phyloP scores from a whole-genome alignment of 768 basidiomycete species.

The Boletellus ananas region DNA sequence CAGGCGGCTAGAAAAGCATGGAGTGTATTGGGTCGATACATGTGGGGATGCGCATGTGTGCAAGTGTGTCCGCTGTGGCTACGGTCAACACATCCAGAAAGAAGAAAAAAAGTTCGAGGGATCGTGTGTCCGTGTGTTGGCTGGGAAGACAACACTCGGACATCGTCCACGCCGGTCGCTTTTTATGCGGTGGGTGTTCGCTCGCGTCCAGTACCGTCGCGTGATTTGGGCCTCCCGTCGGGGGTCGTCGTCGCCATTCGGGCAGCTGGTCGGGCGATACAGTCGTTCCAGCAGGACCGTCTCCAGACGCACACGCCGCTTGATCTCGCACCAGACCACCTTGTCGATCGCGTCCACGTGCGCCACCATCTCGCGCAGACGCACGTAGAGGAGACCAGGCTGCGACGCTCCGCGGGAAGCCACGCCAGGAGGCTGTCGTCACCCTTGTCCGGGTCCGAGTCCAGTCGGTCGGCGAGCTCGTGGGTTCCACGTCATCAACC shows the following conservation, averaged over 20 bases:
- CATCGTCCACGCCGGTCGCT: too few relatives aligned
- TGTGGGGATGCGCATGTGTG: too few relatives aligned
- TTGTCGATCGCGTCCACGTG: constrained; percentile 40
- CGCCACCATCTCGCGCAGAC: constrained; percentile 31
- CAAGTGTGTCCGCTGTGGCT: too few relatives aligned
- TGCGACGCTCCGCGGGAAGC: constrained; percentile 38
- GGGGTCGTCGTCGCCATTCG: neutral
- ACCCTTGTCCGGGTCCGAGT: too few relatives aligned
- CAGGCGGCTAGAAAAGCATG: too few relatives aligned
- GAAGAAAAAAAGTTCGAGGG: too few relatives aligned
- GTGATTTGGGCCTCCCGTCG: neutral
- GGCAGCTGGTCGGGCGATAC: constrained; percentile 11
- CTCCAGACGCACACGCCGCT: constrained; percentile 29
- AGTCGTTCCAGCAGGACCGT: constrained; percentile 17
- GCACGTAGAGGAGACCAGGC: constrained; percentile 33
- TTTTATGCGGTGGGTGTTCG: too few relatives aligned
- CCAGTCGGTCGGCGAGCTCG: constrained; percentile 2
- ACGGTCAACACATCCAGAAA: too few relatives aligned
- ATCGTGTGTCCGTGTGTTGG: too few relatives aligned
- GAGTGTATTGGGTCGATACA: too few relatives aligned
- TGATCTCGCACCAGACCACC: constrained; percentile 33
- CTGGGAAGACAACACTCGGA: too few relatives aligned
- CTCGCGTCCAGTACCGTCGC: neutral
- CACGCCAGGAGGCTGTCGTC: constrained; percentile 27
- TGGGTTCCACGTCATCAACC: constrained; percentile 30